Evolutionary conservation across 2,329 filamentous ascomycete genomes (phyloP).

Genomic region (Boeremia lycopersici): DNA sequence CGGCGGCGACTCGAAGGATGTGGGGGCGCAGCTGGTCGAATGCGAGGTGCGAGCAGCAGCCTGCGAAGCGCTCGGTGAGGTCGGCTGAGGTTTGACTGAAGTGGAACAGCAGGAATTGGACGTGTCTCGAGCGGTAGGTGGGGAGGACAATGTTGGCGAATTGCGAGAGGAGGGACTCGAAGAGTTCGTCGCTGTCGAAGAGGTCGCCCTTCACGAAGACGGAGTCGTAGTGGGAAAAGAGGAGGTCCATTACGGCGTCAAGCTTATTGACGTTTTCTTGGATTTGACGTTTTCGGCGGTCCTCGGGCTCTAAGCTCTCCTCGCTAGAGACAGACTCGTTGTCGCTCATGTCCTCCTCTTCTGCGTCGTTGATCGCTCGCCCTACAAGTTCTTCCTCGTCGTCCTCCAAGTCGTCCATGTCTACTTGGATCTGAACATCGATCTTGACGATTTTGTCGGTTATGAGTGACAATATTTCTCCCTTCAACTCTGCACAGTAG

Average conservation of each 20-base stretch:
- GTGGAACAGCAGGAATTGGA: conserved; percentile 95
- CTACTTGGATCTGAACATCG: conserved; percentile 92
- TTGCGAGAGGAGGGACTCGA: conserved; percentile 80
- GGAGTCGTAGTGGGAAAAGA: conserved; percentile 82
- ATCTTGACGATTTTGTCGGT: conserved; percentile 89
- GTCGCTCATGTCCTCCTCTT: conserved; percentile 65
- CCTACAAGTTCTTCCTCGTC: conserved; percentile 76
- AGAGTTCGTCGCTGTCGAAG: conserved; percentile 71
- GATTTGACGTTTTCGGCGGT: conserved; percentile 69
- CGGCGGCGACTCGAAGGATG: conserved; percentile 80
- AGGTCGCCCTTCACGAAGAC: conserved; percentile 70
- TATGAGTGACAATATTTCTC: conserved; percentile 81
- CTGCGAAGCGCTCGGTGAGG: conserved; percentile 82
- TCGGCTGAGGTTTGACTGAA: conserved; percentile 83
- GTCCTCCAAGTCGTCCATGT: conserved; percentile 91
- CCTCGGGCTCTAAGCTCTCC: conserved; percentile 61
- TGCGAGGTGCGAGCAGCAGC: conserved; percentile 74
- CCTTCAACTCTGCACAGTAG: conserved; percentile 78
- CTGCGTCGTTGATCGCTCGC: conserved; percentile 55
- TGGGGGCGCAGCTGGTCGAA: conserved; percentile 69
- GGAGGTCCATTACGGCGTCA: conserved; percentile 83
- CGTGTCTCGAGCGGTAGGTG: conserved; percentile 88
- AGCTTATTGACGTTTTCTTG: conserved; percentile 88
- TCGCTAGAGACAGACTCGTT: conserved; percentile 75
- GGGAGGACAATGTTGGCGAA: conserved; percentile 89